These are phyloP conservation scores for Cutaneotrichosporon sp. DNA, from an alignment of 1,284 basidiomycete genomes.

Conservation along the genomic window DNA sequence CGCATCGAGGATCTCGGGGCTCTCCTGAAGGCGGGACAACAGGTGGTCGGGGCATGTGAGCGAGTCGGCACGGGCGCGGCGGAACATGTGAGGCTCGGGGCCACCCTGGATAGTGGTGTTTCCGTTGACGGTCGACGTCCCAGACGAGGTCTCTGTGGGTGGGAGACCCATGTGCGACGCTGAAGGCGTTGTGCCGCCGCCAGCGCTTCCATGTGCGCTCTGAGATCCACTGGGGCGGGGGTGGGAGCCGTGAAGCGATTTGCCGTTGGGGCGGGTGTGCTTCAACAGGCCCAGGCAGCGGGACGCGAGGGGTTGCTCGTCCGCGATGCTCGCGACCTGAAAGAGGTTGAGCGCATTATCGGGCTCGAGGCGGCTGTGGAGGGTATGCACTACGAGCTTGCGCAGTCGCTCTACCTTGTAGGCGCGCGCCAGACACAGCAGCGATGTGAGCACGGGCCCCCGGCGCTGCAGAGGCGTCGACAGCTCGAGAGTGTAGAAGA, in stretches of 20 bases:
- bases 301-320: conserved; percentile 82
- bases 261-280: conserved; percentile 5
- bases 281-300: conserved; percentile 70
- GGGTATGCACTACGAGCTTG: conserved; percentile 80
- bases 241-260: conserved; percentile 1
- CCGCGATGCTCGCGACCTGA: conserved; percentile 88
- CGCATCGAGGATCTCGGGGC: neutral
- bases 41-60: conserved; percentile 6
- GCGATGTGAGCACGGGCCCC: conserved; percentile 80
- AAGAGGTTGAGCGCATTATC: conserved; percentile 85
- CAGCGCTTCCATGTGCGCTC: conserved; percentile 13
- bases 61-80: conserved; percentile 31
- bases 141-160: neutral
- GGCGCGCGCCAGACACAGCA: conserved; percentile 79
- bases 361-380: conserved; percentile 82
- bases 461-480: conserved; percentile 87
- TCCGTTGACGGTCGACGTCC: neutral
- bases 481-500: conserved; percentile 83
- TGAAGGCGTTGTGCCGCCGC: neutral
- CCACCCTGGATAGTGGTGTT: neutral
- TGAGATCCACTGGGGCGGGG: conserved; percentile 16
- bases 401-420: conserved; percentile 78
- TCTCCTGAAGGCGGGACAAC: neutral
- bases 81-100: neutral
- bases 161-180: neutral